Evolutionary conservation across 306 rosid genomes (phyloP), one percentile per base, ranked within the genome.

Genomic region (Bauhinia variegata): DNA sequence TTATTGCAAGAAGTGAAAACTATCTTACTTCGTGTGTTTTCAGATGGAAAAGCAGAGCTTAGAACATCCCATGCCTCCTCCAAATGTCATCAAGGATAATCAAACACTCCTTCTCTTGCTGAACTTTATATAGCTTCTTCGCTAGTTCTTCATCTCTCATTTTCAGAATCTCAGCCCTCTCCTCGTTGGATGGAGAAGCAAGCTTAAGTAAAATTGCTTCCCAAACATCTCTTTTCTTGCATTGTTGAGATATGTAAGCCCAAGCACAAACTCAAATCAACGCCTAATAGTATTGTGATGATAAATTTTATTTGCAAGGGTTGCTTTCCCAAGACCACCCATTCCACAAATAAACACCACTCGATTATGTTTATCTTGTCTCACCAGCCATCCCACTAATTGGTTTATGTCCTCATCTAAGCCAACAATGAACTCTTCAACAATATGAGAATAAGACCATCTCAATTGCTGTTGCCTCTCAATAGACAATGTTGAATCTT

Each of bases 301-400:
- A 59, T 76, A 79, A 59, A 85, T 63, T 19, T 54, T 65, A 50
- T 74, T 77, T 2, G 90, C 90, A 34, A 85, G 87, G 16, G 87
- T 85, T 0, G 90, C 82, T 59, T 82, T 85, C 0, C 90, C 87
- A 11, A 79, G 72, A 37, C 90, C 90, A 1, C 87, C 90, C 90
- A 85, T 77, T 7, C 90, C 90, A 15, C 75, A 82, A 31, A 85
- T 74, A 23, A 61, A 66, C 63, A 77, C 83, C 10, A 76, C 56
- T 48, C 18, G 59, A 34, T 68, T 41, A 10, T 2, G 7, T 11
- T 39, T 62, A 38, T 71, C 75, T 32, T 68, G 37, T 7, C 53
- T 60, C 30, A 79, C 11, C 49, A 82, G 60, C 73, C 71, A 67
- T 16, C 15, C 32, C 7, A 36, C 81, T 32, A 82, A 75, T 42